phyloP scores from a whole-genome alignment of 148 eudicot species.

The Nyssa sinensis region DNA sequence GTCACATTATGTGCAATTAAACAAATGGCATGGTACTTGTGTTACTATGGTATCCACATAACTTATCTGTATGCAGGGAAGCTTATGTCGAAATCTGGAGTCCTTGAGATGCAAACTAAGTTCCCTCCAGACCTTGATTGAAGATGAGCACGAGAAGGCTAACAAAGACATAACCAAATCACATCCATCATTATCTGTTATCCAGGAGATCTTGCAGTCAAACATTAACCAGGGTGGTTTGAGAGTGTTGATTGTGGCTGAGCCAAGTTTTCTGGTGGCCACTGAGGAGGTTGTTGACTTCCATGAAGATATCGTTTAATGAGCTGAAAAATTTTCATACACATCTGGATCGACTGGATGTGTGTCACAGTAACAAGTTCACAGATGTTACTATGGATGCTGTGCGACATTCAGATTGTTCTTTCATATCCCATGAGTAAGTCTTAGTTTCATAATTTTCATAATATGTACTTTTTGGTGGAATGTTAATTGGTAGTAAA shows the following conservation, averaged over 20 bases:
- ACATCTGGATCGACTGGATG: slow-evolving; percentile 19
- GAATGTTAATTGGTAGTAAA: background rate
- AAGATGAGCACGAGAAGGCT: slow-evolving; percentile 41
- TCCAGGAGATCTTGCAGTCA: slow-evolving; percentile 48
- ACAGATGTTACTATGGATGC: slow-evolving; percentile 20
- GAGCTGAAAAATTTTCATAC: slow-evolving; percentile 25
- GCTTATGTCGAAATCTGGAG: slow-evolving; percentile 34
- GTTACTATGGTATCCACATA: slow-evolving; percentile 56
- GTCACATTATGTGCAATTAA: slow-evolving; percentile 53
- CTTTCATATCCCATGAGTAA: slow-evolving; percentile 48
- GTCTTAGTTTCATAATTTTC: slow-evolving; percentile 20
- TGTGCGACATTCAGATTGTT: slow-evolving; percentile 37
- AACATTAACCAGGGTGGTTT: slow-evolving; percentile 17
- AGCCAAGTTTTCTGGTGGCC: slow-evolving; percentile 53
- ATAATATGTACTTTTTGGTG: background rate
- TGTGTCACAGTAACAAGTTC: slow-evolving; percentile 6
- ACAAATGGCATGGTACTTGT: slow-evolving; percentile 66
- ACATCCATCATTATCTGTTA: slow-evolving; percentile 55
- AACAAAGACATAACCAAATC: slow-evolving; percentile 39
- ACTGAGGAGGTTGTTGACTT: slow-evolving; percentile 45
- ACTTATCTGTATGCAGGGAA: slow-evolving; percentile 36
- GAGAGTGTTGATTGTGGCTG: slow-evolving; percentile 58
- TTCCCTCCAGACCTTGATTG: slow-evolving; percentile 36
- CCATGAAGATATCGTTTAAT: slow-evolving; percentile 37
- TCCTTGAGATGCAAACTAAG: slow-evolving; percentile 36